Evolutionary conservation across 495 filamentous ascomycete genomes (phyloP).

Genomic region (Penicillium chermesinum): DNA sequence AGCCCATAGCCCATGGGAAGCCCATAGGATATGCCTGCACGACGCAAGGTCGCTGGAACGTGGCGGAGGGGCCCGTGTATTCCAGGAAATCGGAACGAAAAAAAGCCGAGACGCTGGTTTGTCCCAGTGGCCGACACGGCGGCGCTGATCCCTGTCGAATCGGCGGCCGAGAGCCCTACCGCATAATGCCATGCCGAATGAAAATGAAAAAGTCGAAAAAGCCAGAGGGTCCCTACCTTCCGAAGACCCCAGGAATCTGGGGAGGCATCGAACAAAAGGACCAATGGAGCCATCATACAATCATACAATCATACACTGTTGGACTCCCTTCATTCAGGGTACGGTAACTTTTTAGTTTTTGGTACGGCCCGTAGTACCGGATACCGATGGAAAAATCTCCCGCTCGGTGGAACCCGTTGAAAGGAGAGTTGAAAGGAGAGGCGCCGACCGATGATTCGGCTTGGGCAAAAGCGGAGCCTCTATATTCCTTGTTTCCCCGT

Average conservation of each 20-base stretch:
- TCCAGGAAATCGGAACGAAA: not conserved
- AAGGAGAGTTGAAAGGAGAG: not conserved
- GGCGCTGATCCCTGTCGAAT: slow-evolving; percentile 11
- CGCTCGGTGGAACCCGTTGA: slow-evolving; percentile 14
- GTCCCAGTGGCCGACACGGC: slow-evolving; percentile 1
- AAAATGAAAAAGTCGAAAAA: not conserved
- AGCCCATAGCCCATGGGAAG: too few relatives aligned
- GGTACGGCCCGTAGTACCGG: slow-evolving; percentile 6
- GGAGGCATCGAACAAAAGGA: slow-evolving; percentile 8
- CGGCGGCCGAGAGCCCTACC: slow-evolving; percentile 3
- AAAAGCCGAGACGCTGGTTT: slow-evolving; percentile 13
- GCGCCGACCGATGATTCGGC: slow-evolving; percentile 5
- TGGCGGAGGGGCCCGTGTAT: not conserved
- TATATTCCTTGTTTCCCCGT: not conserved
- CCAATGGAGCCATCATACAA: not conserved
- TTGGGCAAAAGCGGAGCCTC: not conserved
- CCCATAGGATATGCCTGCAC: too few relatives aligned
- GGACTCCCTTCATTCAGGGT: slow-evolving; percentile 3
- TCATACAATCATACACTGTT: slow-evolving; percentile 16
- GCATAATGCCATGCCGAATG: not conserved
- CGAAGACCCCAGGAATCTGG: slow-evolving; percentile 13
- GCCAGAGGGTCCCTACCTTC: too few relatives aligned
- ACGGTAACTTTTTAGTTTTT: slow-evolving; percentile 3
- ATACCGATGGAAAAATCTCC: slow-evolving; percentile 5
- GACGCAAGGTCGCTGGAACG: too few relatives aligned